Percentiles rank a stretch among this genome's conserved stretches.
These are phyloP conservation scores for Ophidiomyces ophidiicola DNA, from an alignment of 2,329 filamentous ascomycete genomes.

Conservation along the genomic window DNA sequence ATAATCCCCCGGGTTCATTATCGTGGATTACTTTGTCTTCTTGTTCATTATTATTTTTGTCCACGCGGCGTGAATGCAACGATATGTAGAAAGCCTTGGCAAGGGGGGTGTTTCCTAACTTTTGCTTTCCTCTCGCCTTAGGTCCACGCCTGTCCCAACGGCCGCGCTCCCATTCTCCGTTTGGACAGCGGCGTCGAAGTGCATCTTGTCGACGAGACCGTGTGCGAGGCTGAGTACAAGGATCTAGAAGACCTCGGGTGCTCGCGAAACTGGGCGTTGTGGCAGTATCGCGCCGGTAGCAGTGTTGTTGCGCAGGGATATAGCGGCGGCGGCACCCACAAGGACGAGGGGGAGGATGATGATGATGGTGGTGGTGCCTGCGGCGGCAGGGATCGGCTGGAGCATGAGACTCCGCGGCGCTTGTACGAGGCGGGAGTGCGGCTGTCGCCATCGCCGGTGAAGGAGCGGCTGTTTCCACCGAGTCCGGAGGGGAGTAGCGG, in stretches of 20 bases:
- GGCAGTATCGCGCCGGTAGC: no score
- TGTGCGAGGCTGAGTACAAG: background rate
- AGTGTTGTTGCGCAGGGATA: no score
- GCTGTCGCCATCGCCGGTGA: constrained; percentile 12
- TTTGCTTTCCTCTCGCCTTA: background rate
- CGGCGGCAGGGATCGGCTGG: no score
- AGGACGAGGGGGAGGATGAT: no score
- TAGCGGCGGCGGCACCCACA: no score
- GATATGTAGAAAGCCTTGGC: no score
- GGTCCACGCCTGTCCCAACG: constrained; percentile 4
- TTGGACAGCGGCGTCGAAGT: background rate
- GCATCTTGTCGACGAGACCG: background rate
- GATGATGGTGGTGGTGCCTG: no score
- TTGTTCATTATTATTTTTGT: no score
- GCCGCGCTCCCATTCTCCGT: constrained; percentile 1
- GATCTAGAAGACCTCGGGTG: background rate
- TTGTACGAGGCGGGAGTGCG: constrained; percentile 8
- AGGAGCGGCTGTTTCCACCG: constrained; percentile 11
- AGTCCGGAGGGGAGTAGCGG: constrained; percentile 7
- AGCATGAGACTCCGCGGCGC: constrained; percentile 6
- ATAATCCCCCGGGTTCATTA: no score
- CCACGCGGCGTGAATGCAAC: no score
- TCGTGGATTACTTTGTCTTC: no score
- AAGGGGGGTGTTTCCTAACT: no score
- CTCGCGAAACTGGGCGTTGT: background rate